Evolutionary conservation across 2,329 filamentous ascomycete genomes (phyloP).

Genomic region (Botrytis byssoidea): DNA sequence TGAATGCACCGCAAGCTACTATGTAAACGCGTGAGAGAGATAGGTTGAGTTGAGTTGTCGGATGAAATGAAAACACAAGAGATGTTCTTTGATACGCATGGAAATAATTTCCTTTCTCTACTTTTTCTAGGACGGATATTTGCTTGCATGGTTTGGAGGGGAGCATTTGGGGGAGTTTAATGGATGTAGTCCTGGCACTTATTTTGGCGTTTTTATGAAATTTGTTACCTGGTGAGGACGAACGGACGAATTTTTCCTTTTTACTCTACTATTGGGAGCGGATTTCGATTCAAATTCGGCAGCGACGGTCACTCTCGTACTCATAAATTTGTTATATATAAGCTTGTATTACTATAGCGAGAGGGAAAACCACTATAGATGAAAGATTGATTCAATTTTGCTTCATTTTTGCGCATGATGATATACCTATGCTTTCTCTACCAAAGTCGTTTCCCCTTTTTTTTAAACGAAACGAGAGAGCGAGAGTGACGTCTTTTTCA

Average conservation of each 20-base stretch:
- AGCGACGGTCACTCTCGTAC: neutral
- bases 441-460: neutral
- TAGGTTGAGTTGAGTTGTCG: neutral
- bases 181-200: constrained; percentile 15
- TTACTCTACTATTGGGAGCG: neutral
- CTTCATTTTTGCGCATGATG: neutral
- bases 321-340: constrained; percentile 4
- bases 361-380: neutral
- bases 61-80: neutral
- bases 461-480: neutral
- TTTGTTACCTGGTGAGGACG: neutral
- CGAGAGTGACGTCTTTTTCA: neutral
- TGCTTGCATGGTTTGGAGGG: constrained; percentile 16
- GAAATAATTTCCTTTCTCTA: neutral
- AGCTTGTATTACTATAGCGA: neutral
- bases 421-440: neutral
- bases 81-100: constrained; percentile 3
- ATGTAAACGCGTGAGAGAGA: constrained; percentile 9
- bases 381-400: neutral
- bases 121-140: neutral
- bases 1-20: constrained; percentile 20
- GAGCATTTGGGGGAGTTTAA: constrained; percentile 19
- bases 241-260: neutral
- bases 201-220: constrained; percentile 14
- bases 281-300: neutral